These are phyloP conservation scores for Stylosanthes scabra DNA, from an alignment of 331 rosid genomes.

Conservation along the genomic window DNA sequence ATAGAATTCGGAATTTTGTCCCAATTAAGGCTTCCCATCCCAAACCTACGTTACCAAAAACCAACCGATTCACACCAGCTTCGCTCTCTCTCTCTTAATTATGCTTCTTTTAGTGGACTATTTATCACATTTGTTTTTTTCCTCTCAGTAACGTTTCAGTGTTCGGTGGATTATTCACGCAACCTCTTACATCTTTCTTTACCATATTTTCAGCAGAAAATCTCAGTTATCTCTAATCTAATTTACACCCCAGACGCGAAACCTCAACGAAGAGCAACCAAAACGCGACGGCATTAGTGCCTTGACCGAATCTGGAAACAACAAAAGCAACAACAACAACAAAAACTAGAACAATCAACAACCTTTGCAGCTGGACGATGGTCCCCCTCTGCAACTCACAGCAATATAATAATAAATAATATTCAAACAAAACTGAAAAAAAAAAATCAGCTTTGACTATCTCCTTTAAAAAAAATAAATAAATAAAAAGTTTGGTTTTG, in stretches of 20 bases:
- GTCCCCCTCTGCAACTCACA: background rate
- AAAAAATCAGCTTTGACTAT: conserved; percentile 27
- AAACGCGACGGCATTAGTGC: background rate
- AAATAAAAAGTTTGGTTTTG: conserved; percentile 11
- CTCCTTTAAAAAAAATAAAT: conserved; percentile 23
- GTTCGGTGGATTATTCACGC: conserved; percentile 34
- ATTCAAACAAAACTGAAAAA: background rate
- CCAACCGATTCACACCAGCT: no score
- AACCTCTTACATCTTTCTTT: conserved; percentile 10
- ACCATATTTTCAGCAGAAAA: conserved; percentile 34
- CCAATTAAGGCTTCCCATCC: no score
- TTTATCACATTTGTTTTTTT: conserved; percentile 24
- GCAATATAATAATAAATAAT: background rate
- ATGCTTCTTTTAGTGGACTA: background rate
- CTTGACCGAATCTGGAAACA: background rate
- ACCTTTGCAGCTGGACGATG: background rate
- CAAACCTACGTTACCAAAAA: no score
- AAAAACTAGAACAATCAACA: background rate
- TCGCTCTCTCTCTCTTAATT: background rate
- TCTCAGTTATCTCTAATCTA: background rate
- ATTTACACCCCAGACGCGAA: no score
- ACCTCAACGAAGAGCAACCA: background rate
- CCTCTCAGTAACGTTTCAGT: conserved; percentile 9
- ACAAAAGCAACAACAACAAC: background rate
- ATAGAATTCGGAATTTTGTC: no score